phyloP scores from a whole-genome alignment of 495 filamentous ascomycete species.

The Lophiotrema nucula region DNA sequence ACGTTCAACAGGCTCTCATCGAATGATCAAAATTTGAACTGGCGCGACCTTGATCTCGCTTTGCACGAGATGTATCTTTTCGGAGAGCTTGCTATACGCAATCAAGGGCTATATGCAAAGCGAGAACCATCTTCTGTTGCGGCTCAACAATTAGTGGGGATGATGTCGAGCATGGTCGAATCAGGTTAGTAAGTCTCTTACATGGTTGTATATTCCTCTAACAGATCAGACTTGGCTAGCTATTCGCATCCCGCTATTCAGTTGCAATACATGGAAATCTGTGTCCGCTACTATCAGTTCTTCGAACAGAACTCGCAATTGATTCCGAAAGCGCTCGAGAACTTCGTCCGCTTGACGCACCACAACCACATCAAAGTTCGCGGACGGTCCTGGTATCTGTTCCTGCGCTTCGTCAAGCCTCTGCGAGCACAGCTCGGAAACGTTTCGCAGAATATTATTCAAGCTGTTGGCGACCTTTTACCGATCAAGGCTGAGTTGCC shows the following conservation, averaged over 20 bases:
- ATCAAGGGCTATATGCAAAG: constrained; percentile 79
- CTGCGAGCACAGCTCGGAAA: constrained; percentile 79
- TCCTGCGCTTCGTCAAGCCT: constrained; percentile 88
- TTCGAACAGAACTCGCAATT: constrained; percentile 77
- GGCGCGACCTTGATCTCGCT: constrained; percentile 95
- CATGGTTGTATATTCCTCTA: background rate
- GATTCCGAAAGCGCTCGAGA: constrained; percentile 84
- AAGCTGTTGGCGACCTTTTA: constrained; percentile 83
- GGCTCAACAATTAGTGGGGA: constrained; percentile 72
- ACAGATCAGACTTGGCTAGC: constrained; percentile 65
- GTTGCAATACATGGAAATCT: constrained; percentile 97
- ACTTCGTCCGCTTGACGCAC: constrained; percentile 86
- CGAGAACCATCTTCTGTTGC: constrained; percentile 70
- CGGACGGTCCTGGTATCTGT: constrained; percentile 93
- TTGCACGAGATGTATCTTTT: constrained; percentile 96
- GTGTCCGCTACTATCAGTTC: constrained; percentile 88
- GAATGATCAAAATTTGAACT: constrained; percentile 72
- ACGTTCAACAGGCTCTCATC: constrained; percentile 76
- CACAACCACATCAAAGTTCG: constrained; percentile 80
- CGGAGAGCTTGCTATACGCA: constrained; percentile 84
- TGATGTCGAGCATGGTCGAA: constrained; percentile 94
- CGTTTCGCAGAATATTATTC: constrained; percentile 82
- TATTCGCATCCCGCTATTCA: constrained; percentile 89
- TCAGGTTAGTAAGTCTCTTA: constrained; percentile 60
- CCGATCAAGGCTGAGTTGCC: constrained; percentile 87